Percentiles rank a stretch among this genome's conserved stretches.
phyloP scores from a whole-genome alignment of 2,329 filamentous ascomycete genomes.

The Phialemoniopsis sp. region DNA sequence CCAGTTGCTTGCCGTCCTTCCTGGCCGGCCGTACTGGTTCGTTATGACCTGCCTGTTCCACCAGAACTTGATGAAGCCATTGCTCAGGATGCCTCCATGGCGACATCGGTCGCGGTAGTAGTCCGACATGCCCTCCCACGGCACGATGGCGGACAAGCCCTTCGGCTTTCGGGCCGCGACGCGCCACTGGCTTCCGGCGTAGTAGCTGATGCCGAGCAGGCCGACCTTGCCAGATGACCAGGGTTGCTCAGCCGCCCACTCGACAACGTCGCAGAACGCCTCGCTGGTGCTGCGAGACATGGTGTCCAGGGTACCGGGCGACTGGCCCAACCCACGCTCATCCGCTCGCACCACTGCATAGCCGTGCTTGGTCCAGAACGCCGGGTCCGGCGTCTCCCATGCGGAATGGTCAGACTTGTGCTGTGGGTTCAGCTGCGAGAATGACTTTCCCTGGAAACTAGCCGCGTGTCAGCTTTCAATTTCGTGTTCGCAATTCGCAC shows the following conservation, averaged over 20 bases:
- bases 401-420: conserved; percentile 50
- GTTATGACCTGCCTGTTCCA: conserved; percentile 63
- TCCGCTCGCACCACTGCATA: conserved; percentile 53
- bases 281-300: conserved; percentile 44
- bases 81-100: conserved; percentile 58
- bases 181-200: conserved; percentile 41
- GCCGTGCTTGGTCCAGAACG: conserved; percentile 49
- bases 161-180: conserved; percentile 41
- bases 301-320: conserved; percentile 40
- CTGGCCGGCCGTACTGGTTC: conserved; percentile 63
- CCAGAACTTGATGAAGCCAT: conserved; percentile 59
- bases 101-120: conserved; percentile 54
- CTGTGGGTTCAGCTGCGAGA: conserved; percentile 45
- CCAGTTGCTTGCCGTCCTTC: conserved; percentile 44
- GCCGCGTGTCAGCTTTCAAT: too few species aligned
- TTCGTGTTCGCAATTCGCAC: too few species aligned
- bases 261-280: conserved; percentile 43
- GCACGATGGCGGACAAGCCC: conserved; percentile 41
- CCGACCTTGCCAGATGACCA: conserved; percentile 47
- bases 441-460: conserved; percentile 34
- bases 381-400: conserved; percentile 57
- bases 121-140: conserved; percentile 51
- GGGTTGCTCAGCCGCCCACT: conserved; percentile 40
- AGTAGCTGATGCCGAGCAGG: conserved; percentile 43
- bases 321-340: conserved; percentile 43